Base-by-base conservation (phyloP, 768 basidiomycete species). In the Pleurotus giganteus region DNA sequence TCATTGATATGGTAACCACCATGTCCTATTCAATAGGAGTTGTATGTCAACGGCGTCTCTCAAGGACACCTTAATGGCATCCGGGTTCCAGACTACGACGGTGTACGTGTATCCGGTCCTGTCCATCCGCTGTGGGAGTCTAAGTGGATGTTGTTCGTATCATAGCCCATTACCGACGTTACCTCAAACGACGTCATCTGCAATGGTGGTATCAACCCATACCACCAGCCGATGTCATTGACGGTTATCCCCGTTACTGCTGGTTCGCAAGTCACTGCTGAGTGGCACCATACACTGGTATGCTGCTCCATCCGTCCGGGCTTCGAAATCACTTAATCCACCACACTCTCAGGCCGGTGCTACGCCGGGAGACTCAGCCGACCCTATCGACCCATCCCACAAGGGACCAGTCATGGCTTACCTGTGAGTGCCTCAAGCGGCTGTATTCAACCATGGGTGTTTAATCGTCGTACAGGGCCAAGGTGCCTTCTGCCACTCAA, bases 141-240 rank as follows among this genome's bases (percentile, higher is more conserved):
- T n/a, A n/a, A n/a, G n/a, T n/a, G n/a, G n/a, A n/a, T n/a, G n/a
- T n/a, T n/a, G n/a, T n/a, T n/a, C n/a, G n/a, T n/a, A n/a, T n/a
- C n/a, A 15, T 53, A 82, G 81, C 81, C 82, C 17, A 81, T 85
- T 55, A 80, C 66, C 13, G 79, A 84, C 60, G 80, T 84, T 15
- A 80, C 74, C 4, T 80, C 79, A 0, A 80, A 80, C 65, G 77
- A 77, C 60, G 53, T 76, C 34, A 83, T 83, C 54, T 84, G 83
- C 73, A 84, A 84, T 47, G 80, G 82, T 23, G 81, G 80, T 13
- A 79, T 80, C 60, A 83, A 82, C 62, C 80, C 79, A 3, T 81
- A 79, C 64, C 74, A 75, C 49, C 68, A 71, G 55, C 80, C 79
- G 6, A 63, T 81, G 13, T 80, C 78, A 4, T 66, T 63, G 17